phyloP scores from a whole-genome alignment of 2,329 filamentous ascomycete genomes.

The Hypomyces rosellus region DNA sequence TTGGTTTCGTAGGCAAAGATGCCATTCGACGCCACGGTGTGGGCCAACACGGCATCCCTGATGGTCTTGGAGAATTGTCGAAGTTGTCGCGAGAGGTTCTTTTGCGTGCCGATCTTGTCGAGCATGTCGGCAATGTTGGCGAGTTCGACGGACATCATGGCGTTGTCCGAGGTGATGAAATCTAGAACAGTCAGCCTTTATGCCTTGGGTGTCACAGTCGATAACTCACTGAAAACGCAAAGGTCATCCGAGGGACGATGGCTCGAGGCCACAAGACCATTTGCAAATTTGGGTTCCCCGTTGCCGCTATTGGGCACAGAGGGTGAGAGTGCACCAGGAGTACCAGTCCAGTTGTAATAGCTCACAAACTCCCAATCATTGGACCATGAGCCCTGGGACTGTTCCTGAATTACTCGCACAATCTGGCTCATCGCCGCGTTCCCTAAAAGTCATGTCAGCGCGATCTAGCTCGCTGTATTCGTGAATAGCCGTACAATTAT shows the following conservation, averaged over 20 bases:
- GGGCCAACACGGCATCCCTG: conserved; percentile 58
- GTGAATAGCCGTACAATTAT: conserved; percentile 17
- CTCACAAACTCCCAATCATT: conserved; percentile 20
- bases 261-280: conserved; percentile 70
- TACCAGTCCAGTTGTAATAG: conserved; percentile 26
- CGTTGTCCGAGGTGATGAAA: conserved; percentile 39
- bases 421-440: conserved; percentile 43
- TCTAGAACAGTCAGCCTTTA: conserved; percentile 19
- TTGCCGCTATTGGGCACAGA: conserved; percentile 59
- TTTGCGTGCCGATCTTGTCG: conserved; percentile 58
- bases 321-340: conserved; percentile 18
- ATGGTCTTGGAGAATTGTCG: conserved; percentile 47
- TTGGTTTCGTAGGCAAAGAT: conserved; percentile 76
- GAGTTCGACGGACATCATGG: conserved; percentile 46
- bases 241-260: conserved; percentile 82
- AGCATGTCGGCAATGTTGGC: conserved; percentile 55
- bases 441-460: conserved; percentile 59
- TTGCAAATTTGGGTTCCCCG: conserved; percentile 71
- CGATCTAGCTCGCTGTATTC: too few species aligned
- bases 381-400: conserved; percentile 22
- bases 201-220: neutral
- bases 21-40: conserved; percentile 38
- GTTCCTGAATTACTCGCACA: conserved; percentile 19
- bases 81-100: conserved; percentile 52
- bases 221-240: conserved; percentile 51